Base-by-base conservation (phyloP, 2,329 filamentous ascomycete genomes). In the Penicillium fuscoglaucum region DNA sequence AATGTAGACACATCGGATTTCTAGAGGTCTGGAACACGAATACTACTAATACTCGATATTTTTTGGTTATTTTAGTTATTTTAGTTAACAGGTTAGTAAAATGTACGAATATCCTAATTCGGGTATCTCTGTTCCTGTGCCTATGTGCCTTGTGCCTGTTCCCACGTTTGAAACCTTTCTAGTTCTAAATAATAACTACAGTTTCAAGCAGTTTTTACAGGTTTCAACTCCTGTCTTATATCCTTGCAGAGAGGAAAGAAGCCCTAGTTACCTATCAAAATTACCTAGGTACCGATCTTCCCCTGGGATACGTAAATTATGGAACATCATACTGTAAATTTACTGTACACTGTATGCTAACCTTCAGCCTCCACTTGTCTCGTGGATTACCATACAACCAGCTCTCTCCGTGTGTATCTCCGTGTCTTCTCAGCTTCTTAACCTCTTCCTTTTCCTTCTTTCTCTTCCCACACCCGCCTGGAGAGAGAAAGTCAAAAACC, bases 391-490 rank as follows among this genome's bases (percentile, higher is more conserved):
- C 65, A 60, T 62, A 67, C 66, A 66, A 59, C 64, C 43, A 61
- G 60, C 63, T 64, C 52, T 57, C 57, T 47, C 35, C 48, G 26
- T 29, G 41, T 40, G 66, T 66, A 60, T 70, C 66, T 69, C 63
- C 60, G 66, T 68, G 61, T 68, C 61, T 68, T 67, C 65, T 67
- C 63, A 66, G 61, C 52, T 44, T 56, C 57, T 57, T 51, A 59
- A 56, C 57, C 61, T 64, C 61, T 55, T 55, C 63, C 64, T 65
- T 61, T 66, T 70, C 67, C 66, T 67, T 31, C 68, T 72, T 74
- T 72, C 68, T 66, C 67, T 67, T 69, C 63, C 69, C 73, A 74
- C 73, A 76, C 70, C 72, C 71, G 72, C 68, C 72, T 76, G 74
- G 73, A 76, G 74, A 74, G 73, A 75, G 73, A 75, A 69, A 62